A percentile compares a stretch with the other conserved stretches of the same genome.
phyloP scores from a whole-genome alignment of 2,329 filamentous ascomycete genomes.

The Exophiala aquamarina region DNA sequence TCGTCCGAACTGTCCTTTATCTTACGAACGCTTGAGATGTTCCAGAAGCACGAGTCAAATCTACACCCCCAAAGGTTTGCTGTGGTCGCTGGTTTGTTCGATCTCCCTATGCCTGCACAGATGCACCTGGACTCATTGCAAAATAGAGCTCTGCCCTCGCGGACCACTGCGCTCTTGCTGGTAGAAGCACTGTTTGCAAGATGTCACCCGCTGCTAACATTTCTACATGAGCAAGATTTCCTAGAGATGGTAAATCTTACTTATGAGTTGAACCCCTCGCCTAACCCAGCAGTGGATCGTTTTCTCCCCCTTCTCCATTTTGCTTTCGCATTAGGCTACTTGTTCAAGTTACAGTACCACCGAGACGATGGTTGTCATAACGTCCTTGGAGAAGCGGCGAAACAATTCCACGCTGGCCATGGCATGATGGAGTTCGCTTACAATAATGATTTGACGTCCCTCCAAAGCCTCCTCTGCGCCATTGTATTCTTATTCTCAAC shows the following conservation, averaged over 20 bases:
- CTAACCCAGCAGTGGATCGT: constrained; percentile 5
- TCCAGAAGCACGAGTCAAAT: constrained; percentile 12
- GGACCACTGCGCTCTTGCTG: constrained; percentile 10
- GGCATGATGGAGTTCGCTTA: constrained; percentile 16
- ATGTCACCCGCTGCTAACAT: constrained; percentile 20
- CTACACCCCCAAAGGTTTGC: constrained; percentile 3
- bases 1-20: constrained; percentile 20
- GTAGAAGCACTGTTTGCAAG: constrained; percentile 18
- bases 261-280: constrained; percentile 10
- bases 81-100: constrained; percentile 14
- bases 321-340: constrained; percentile 19
- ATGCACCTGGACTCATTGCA: constrained; percentile 3
- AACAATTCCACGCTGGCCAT: constrained; percentile 16
- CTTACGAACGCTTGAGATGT: constrained; percentile 21
- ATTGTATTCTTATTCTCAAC: constrained; percentile 22
- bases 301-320: constrained; percentile 21
- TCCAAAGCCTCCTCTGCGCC: constrained; percentile 18
- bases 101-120: constrained; percentile 7
- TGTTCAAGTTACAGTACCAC: constrained; percentile 15
- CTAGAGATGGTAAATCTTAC: constrained; percentile 18
- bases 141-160: constrained; percentile 12
- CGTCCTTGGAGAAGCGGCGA: constrained; percentile 15
- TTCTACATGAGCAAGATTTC: constrained; percentile 19
- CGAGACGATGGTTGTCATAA: constrained; percentile 18
- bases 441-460: constrained; percentile 18